phyloP scores from a whole-genome alignment of 768 basidiomycete species.

The Mycena olivaceomarginata region DNA sequence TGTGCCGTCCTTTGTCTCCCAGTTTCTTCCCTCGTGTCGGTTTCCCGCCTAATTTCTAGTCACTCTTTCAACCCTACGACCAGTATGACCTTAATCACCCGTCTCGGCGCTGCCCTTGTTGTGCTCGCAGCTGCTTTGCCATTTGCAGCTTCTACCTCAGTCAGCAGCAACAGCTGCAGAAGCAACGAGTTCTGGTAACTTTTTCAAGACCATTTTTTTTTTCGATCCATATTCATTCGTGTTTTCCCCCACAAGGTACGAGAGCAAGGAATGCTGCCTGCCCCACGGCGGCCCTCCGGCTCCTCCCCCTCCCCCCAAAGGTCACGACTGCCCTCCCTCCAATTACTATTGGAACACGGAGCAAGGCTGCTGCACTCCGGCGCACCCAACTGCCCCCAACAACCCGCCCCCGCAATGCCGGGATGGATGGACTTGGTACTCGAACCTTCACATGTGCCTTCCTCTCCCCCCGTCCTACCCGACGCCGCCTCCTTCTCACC shows the following conservation, averaged over 20 bases:
- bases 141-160: constrained; percentile 55
- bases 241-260: constrained; percentile 49
- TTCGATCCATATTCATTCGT: background rate
- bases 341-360: constrained; percentile 69
- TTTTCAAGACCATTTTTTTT: background rate
- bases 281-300: constrained; percentile 61
- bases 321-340: constrained; percentile 65
- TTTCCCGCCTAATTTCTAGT: constrained; percentile 47
- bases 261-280: constrained; percentile 63
- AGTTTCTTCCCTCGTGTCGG: constrained; percentile 49
- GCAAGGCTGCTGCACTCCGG: constrained; percentile 73
- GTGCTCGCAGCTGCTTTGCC: constrained; percentile 59
- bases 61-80: constrained; percentile 56
- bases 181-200: constrained; percentile 58
- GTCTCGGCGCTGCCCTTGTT: constrained; percentile 53
- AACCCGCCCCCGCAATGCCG: constrained; percentile 72
- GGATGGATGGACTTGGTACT: constrained; percentile 67
- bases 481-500: constrained; percentile 56
- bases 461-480: constrained; percentile 54
- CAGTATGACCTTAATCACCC: constrained; percentile 59
- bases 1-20: constrained; percentile 26
- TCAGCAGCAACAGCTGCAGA: constrained; percentile 48
- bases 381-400: constrained; percentile 59
- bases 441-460: constrained; percentile 63
- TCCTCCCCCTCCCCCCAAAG: constrained; percentile 68